Percentiles rank a stretch among this genome's conserved stretches.
Evolutionary conservation across 2,329 filamentous ascomycete species (phyloP).

Genomic region (Diplodia sapinea): DNA sequence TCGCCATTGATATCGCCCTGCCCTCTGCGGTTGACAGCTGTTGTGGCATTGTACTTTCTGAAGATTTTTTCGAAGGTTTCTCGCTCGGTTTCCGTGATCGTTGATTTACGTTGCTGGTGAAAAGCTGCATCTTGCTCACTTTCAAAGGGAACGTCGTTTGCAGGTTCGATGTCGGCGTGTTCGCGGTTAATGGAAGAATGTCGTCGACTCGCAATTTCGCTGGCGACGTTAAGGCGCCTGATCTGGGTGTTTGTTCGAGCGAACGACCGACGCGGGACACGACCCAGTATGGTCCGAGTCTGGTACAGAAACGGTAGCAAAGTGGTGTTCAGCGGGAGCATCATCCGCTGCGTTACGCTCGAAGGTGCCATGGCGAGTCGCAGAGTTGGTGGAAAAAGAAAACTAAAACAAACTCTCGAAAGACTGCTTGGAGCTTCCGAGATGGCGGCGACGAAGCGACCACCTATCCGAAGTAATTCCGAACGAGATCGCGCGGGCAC

Average conservation of each 20-base stretch:
- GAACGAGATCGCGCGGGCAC: conserved; percentile 21
- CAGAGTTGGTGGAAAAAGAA: background rate
- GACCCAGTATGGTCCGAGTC: conserved; percentile 64
- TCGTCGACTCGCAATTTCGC: conserved; percentile 20
- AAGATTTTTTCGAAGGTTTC: conserved; percentile 38
- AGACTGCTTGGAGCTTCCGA: background rate
- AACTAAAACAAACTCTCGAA: background rate
- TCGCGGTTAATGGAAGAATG: background rate
- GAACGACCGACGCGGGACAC: background rate
- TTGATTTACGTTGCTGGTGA: conserved; percentile 37
- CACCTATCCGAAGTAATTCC: conserved; percentile 2
- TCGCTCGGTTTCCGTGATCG: conserved; percentile 46
- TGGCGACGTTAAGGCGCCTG: conserved; percentile 17
- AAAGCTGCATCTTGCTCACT: conserved; percentile 2
- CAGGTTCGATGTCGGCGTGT: background rate
- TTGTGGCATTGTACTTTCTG: conserved; percentile 6
- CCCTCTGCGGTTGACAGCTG: too few species aligned
- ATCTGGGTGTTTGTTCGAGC: conserved; percentile 3
- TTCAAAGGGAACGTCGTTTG: conserved; percentile 49
- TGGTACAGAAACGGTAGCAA: conserved; percentile 74
- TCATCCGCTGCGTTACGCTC: background rate
- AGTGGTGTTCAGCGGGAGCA: conserved; percentile 40
- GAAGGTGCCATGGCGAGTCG: conserved; percentile 6
- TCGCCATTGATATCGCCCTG: conserved; percentile 1
- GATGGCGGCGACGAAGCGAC: background rate